Base-by-base conservation (phyloP, 2,329 filamentous ascomycete genomes). In the Aureobasidium sp. region DNA sequence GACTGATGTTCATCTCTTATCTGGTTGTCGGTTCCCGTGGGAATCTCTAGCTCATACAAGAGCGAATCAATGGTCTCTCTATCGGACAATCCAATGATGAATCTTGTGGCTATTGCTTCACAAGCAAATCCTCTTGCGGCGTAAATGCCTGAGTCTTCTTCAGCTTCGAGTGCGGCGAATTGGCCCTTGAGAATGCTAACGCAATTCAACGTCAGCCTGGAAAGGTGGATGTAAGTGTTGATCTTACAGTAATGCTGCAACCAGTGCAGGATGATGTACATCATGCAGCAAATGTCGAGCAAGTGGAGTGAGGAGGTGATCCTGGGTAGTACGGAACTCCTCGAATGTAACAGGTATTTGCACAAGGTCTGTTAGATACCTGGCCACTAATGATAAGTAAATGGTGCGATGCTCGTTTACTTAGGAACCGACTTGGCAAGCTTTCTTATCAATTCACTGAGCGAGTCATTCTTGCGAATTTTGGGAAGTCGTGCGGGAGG, bases 61-160 rank as follows among this genome's bases (percentile, higher is more conserved):
- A 88, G 85, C 61, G 77, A 87, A 53, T 88, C 81, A 22, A 91
- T 83, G 7, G 83, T 83, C 61, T 90, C 86, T 21, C 81, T 74
- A 63, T 89, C 85, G 1, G 83, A 84, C 27, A 90, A 72, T 52
- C 81, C 81, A 14, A 81, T 81, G 30, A 90, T 73, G 60, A 89
- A 88, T 34, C 86, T 79, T 84, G 86, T 90, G 32, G 87, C 87
- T 12, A 89, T 85, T 57, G 89, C 86, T 70, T 91, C 87, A 63
- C 86, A 90, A 24, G 85, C 86, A 63, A 81, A 80, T 17, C 84
- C 85, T 51, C 86, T 78, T 12, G 85, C 79, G 54, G 85, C 79
- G 54, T 82, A 80, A 27, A 90, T 70, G 3, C 82, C 81, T 55
- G 80, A 79, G 55, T 85, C 78, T 48, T 76, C 74, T 45, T 77